Conservation (phyloP, 1,284 basidiomycete species). For the Rhodotorula sp. region DNA sequence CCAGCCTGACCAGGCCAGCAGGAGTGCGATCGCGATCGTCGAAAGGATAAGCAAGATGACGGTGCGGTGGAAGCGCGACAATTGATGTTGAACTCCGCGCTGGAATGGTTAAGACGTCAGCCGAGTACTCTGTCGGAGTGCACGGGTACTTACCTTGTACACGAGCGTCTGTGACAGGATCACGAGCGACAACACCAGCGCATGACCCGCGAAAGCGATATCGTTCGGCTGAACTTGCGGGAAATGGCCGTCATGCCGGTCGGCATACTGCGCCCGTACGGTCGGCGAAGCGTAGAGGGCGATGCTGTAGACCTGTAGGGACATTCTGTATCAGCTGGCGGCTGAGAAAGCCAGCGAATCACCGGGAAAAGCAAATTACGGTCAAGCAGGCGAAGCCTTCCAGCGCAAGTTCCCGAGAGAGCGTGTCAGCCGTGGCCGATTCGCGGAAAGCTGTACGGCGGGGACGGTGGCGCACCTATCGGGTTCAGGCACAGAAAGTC, state of each 20-base stretch:
- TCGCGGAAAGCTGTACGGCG: too few relatives aligned
- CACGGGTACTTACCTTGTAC: too few relatives aligned
- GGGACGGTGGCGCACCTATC: conserved; percentile 35
- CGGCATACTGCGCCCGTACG: conserved; percentile 49
- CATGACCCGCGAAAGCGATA: conserved; percentile 49
- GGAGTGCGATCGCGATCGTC: conserved; percentile 55
- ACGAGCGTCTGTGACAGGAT: conserved; percentile 34
- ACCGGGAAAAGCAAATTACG: conserved; percentile 3
- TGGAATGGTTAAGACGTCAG: neutral
- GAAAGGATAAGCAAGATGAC: conserved; percentile 22
- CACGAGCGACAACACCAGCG: conserved; percentile 31
- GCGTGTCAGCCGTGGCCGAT: too few relatives aligned
- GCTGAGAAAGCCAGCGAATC: too few relatives aligned
- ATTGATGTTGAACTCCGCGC: conserved; percentile 15
- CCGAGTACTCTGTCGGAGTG: too few relatives aligned
- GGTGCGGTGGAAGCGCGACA: conserved; percentile 7
- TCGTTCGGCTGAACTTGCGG: conserved; percentile 51
- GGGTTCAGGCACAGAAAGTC: conserved; percentile 54
- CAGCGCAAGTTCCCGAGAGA: too few relatives aligned
- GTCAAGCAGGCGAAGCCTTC: conserved; percentile 49
- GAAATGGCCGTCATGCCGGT: conserved; percentile 49
- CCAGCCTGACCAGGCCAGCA: conserved; percentile 65
- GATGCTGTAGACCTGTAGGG: conserved; percentile 47
- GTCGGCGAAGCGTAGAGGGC: conserved; percentile 47
- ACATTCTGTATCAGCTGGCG: too few relatives aligned